Conservation (phyloP, 352 stramenopile species). For the Phytophthora colocasiae region DNA sequence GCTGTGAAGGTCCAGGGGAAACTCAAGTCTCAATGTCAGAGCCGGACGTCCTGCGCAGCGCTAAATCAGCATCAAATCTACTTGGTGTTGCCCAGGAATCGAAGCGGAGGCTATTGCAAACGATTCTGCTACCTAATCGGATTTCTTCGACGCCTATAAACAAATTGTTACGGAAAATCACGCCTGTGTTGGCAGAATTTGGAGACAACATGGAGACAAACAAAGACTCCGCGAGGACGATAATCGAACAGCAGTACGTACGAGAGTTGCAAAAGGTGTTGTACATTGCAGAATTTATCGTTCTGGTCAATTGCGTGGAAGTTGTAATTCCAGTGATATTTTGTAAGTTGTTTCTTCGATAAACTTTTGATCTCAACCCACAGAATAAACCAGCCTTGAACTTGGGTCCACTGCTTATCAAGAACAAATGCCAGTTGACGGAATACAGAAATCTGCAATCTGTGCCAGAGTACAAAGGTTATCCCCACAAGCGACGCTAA, state of each 20-base stretch:
- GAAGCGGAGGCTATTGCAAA: too few species aligned
- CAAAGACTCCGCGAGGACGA: too few species aligned
- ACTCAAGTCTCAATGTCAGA: too few species aligned
- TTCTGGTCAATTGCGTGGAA: conserved; percentile 29
- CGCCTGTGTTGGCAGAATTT: too few species aligned
- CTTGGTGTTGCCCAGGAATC: too few species aligned
- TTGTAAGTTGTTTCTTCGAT: conserved; percentile 10
- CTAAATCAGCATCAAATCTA: too few species aligned
- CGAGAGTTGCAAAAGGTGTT: conserved; percentile 11
- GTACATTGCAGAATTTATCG: conserved; percentile 29
- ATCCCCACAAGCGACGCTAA: conserved; percentile 44
- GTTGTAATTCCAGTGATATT: conserved; percentile 22
- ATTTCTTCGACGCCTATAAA: too few species aligned
- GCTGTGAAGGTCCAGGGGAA: background rate
- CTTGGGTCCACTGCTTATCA: conserved; percentile 20
- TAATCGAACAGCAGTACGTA: conserved; percentile 6
- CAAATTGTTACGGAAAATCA: too few species aligned
- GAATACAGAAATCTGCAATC: conserved; percentile 31
- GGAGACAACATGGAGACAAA: too few species aligned
- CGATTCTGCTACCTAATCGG: too few species aligned
- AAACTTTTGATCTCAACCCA: conserved; percentile 22
- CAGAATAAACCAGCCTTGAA: background rate
- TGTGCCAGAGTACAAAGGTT: conserved; percentile 14
- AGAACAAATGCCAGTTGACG: conserved; percentile 51
- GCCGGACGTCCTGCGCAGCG: too few species aligned